Percentiles rank a stretch among this genome's conserved stretches.
Conservation (phyloP, 257 asterid species). For the Salvia hispanica region DNA sequence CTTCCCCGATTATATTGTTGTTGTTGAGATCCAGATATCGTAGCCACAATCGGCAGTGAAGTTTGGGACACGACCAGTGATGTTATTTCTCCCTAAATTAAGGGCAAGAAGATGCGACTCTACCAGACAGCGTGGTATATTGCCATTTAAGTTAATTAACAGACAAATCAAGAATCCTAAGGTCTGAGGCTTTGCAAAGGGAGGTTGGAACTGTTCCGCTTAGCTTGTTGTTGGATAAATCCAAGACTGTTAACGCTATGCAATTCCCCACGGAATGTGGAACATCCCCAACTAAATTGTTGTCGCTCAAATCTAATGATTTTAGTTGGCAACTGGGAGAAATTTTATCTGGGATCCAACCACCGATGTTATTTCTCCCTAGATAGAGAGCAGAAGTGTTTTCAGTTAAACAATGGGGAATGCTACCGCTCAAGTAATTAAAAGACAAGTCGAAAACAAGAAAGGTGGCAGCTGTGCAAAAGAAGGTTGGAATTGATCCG, state of each 20-base stretch:
- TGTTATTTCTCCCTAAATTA: constrained; percentile 7
- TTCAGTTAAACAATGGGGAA: not conserved
- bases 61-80: constrained; percentile 1
- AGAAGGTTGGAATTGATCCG: not conserved
- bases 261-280: not conserved
- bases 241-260: not conserved
- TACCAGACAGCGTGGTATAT: not conserved
- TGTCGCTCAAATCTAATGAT: not conserved
- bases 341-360: not conserved
- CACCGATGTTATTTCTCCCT: not conserved
- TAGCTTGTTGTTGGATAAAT: no score
- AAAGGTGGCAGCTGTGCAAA: not conserved
- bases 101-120: not conserved
- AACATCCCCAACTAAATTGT: not conserved
- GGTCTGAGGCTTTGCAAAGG: not conserved
- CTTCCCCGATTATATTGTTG: not conserved
- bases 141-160: no score
- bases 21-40: not conserved
- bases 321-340: not conserved
- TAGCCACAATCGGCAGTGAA: not conserved
- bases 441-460: not conserved
- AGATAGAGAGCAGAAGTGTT: not conserved
- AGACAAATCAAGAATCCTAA: no score
- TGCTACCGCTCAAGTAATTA: not conserved
- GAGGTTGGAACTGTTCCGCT: not conserved